Percentiles rank a stretch among this genome's conserved stretches.
Conservation (phyloP, 805 yeast species). For the Yarrowia osloensis region DNA sequence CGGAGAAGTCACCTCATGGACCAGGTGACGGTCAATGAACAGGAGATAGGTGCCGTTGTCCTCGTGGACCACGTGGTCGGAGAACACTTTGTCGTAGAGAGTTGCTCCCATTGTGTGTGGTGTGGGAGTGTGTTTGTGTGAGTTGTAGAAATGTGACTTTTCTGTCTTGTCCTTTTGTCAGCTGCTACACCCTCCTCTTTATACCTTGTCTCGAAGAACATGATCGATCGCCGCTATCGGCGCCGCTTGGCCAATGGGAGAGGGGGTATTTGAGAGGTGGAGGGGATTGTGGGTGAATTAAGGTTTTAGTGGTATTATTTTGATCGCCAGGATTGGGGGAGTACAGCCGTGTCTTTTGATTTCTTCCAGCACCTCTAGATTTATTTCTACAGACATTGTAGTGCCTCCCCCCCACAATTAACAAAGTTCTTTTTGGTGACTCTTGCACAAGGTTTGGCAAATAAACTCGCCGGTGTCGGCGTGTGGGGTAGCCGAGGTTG, state of each 20-base stretch:
- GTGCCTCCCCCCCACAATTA: background rate
- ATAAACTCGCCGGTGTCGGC: slow-evolving; percentile 21
- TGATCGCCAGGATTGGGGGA: background rate
- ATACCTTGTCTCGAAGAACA: background rate
- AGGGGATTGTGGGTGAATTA: background rate
- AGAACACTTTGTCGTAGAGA: slow-evolving; percentile 93
- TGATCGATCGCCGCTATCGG: slow-evolving; percentile 26
- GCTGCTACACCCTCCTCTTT: background rate
- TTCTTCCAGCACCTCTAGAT: no score
- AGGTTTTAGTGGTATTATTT: background rate
- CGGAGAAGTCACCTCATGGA: slow-evolving; percentile 98
- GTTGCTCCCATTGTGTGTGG: slow-evolving; percentile 47
- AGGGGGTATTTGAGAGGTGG: background rate
- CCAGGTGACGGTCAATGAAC: slow-evolving; percentile 94
- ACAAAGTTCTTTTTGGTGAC: slow-evolving; percentile 24
- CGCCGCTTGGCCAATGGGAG: slow-evolving; percentile 11
- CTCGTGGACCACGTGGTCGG: slow-evolving; percentile 88
- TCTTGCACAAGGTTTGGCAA: background rate
- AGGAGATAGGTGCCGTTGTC: slow-evolving; percentile 84
- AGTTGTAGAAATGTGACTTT: background rate
- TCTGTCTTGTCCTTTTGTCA: no score
- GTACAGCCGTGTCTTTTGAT: background rate
- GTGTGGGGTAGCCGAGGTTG: slow-evolving; percentile 23
- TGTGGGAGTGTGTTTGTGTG: background rate
- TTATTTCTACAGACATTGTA: no score